phyloP scores from a whole-genome alignment of 495 filamentous ascomycete genomes.

The Penicillium riverlandense region DNA sequence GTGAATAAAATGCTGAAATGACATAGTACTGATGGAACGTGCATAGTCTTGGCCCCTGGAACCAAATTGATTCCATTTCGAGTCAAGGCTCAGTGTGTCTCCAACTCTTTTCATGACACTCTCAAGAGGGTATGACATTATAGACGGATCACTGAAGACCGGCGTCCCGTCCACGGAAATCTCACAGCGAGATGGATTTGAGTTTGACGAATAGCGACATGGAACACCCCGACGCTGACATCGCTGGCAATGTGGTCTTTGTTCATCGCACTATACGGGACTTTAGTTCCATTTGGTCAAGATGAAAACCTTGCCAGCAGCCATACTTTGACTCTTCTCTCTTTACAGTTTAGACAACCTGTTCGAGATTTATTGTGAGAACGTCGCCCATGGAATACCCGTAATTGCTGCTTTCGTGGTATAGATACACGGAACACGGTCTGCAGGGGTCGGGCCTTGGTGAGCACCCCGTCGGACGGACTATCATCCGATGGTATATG shows the following conservation, averaged over 20 bases:
- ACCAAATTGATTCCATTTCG: not conserved
- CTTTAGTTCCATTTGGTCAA: not conserved
- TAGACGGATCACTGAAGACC: not conserved
- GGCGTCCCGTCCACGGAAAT: not conserved
- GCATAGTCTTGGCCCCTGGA: not conserved
- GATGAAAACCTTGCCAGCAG: not conserved
- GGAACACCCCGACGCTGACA: slow-evolving; percentile 14
- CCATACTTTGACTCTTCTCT: slow-evolving; percentile 23
- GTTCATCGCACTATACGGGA: slow-evolving; percentile 23
- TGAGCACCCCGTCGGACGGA: too few species aligned
- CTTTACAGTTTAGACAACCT: slow-evolving; percentile 25
- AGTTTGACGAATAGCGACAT: slow-evolving; percentile 14
- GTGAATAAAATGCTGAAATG: slow-evolving; percentile 27
- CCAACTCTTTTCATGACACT: slow-evolving; percentile 10
- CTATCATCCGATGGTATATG: too few species aligned
- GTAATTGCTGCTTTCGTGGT: too few species aligned
- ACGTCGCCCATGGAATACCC: too few species aligned
- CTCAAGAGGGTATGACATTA: slow-evolving; percentile 9
- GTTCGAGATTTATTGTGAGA: slow-evolving; percentile 27
- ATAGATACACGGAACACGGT: too few species aligned
- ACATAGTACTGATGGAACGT: slow-evolving; percentile 10
- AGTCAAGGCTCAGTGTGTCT: slow-evolving; percentile 3
- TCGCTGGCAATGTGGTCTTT: slow-evolving; percentile 19
- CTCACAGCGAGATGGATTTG: too few species aligned
- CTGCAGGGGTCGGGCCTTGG: too few species aligned